Base-by-base conservation (phyloP, 129 eudicot genomes). In the Flaveria robusta region DNA sequence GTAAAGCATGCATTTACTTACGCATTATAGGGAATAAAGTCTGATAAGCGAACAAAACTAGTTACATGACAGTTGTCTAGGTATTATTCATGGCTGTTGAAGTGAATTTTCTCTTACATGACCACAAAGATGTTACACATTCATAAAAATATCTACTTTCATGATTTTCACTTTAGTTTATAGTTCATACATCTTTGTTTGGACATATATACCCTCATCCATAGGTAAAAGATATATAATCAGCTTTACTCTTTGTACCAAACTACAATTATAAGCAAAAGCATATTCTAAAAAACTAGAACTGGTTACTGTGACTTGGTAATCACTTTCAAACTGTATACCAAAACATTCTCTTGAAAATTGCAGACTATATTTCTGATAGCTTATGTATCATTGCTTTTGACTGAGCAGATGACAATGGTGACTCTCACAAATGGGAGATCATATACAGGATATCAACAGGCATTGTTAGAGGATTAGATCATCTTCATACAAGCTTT, bases 351-450 rank as follows among this genome's bases (percentile, higher is more conserved):
- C 70, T 47, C 1, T 64, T 24, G 26, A 43, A 23, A 56, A 56
- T 62, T 62, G 60, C 70, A 60, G 29, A 26, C 14, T 41, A 27
- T 19, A 27, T 58, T 69, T 4, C 7, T 4, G 18, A 73, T 63
- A 7, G 29, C 74, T 72, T 42, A 41, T 65, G 69, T 64, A 66
- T 47, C 52, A 20, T 54, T 79, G 12, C 54, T 73, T 73, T 26
- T 65, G 24, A 42, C 15, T 22, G 24, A 80, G 43, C 96, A 95
- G 99, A 83, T 84, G 99, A 87, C 7, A 88, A 80, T 55, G 87
- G 75, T 15, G 90, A 91, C 59, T 83, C 89, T 42, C 92, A 71
- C 81, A 91, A 83, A 80, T 95, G 99, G 99, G 88, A 82, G 41
- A 71, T 85, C 69, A 86, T 91, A 39, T 76, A 80, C 49, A 85